phyloP scores from a whole-genome alignment of 345 rosid genomes.

The Citrus australasica region DNA sequence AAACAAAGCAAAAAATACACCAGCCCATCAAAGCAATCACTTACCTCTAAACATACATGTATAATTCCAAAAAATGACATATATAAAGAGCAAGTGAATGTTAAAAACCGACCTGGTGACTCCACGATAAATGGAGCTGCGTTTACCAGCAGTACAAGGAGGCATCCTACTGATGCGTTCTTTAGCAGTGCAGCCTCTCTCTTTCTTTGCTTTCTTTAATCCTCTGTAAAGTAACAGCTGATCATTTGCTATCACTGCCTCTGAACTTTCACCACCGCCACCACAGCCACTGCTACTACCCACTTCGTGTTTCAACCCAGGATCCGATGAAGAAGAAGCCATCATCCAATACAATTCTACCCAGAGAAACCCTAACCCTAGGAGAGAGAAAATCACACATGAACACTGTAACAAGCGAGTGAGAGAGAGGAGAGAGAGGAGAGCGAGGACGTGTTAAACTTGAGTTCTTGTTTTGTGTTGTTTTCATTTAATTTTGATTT shows the following conservation, averaged over 20 bases:
- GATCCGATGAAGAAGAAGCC: conserved; percentile 92
- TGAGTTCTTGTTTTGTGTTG: not conserved
- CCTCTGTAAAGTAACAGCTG: conserved; percentile 77
- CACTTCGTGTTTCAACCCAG: conserved; percentile 63
- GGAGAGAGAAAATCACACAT: conserved; percentile 24
- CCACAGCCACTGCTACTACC: conserved; percentile 22
- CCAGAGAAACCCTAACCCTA: conserved; percentile 23
- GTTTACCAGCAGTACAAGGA: conserved; percentile 96
- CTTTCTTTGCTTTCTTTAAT: conserved; percentile 89
- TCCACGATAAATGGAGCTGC: conserved; percentile 98
- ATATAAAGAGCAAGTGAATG: not conserved
- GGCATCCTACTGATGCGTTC: conserved; percentile 99
- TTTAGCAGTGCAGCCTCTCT: conserved; percentile 95
- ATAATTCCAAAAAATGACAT: not conserved
- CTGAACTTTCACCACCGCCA: conserved; percentile 59
- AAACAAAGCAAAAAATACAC: not conserved
- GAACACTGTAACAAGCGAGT: conserved; percentile 13
- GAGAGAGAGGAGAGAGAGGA: conserved; percentile 12
- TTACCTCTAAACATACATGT: not conserved
- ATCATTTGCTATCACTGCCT: conserved; percentile 71
- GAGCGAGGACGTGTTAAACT: conserved; percentile 13
- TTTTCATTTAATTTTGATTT: not conserved
- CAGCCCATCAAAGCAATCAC: not conserved
- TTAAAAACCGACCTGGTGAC: conserved; percentile 68
- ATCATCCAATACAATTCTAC: conserved; percentile 24